phyloP scores from a whole-genome alignment of 116 monocot genomes.

The Iris pallida region DNA sequence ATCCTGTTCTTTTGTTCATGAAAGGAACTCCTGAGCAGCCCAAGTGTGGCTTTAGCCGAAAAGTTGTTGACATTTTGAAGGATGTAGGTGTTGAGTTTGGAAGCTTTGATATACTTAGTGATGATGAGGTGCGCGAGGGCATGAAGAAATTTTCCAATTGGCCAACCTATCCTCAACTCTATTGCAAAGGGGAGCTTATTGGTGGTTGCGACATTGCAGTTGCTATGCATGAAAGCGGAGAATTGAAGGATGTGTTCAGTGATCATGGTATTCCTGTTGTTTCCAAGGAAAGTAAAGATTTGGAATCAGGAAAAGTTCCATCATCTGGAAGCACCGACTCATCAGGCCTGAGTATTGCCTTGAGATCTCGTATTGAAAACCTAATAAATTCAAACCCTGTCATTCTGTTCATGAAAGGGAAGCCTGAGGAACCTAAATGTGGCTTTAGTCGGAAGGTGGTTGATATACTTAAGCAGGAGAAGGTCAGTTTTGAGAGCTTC shows the following conservation, averaged over 20 bases:
- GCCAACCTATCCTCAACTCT: conserved; percentile 93
- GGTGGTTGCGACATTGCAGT: conserved; percentile 83
- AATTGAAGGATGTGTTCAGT: conserved; percentile 62
- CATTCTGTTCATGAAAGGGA: conserved; percentile 94
- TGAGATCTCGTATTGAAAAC: conserved; percentile 45
- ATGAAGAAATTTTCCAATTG: conserved; percentile 91
- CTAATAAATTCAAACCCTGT: conserved; percentile 63
- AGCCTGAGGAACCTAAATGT: conserved; percentile 75
- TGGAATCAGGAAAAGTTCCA: conserved; percentile 8
- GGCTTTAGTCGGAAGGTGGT: conserved; percentile 83
- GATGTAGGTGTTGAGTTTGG: conserved; percentile 74
- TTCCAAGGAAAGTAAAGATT: conserved; percentile 16
- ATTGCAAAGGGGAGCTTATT: conserved; percentile 82
- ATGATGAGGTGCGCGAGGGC: conserved; percentile 78
- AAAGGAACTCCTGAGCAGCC: conserved; percentile 90
- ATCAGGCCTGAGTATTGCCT: conserved; percentile 38
- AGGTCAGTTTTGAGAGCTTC: conserved; percentile 64
- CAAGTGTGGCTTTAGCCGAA: conserved; percentile 71
- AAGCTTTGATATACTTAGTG: conserved; percentile 85
- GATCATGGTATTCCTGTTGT: conserved; percentile 37
- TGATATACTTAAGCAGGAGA: conserved; percentile 74
- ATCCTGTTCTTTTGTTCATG: conserved; percentile 78
- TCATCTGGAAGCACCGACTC: conserved; percentile 29
- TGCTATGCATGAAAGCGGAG: conserved; percentile 88
- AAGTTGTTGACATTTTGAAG: conserved; percentile 75